Evolutionary conservation across 2,329 filamentous ascomycete species (phyloP).

Genomic region (Penicillium sp.): DNA sequence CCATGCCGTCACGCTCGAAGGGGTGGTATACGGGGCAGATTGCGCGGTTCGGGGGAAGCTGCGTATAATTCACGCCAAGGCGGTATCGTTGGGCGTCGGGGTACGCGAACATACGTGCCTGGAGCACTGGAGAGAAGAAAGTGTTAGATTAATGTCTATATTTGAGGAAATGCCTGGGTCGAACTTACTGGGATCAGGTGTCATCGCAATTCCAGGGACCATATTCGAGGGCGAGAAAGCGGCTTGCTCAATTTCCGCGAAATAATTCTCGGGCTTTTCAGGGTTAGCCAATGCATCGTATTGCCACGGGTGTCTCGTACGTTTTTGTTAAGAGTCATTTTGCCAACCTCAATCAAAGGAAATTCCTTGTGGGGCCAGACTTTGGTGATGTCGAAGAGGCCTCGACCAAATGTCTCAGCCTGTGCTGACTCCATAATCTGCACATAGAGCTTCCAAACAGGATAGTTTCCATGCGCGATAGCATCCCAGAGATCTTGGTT

Average conservation of each 20-base stretch:
- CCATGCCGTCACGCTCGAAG: constrained; percentile 47
- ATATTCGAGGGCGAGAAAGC: constrained; percentile 66
- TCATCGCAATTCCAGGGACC: constrained; percentile 63
- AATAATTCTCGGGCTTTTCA: constrained; percentile 54
- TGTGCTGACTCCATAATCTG: constrained; percentile 58
- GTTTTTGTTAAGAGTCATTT: constrained; percentile 55
- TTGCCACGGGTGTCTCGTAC: constrained; percentile 22
- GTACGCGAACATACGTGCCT: constrained; percentile 63
- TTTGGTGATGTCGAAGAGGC: constrained; percentile 61
- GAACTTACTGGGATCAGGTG: constrained; percentile 56
- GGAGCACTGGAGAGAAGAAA: constrained; percentile 47
- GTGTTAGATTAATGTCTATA: too few species aligned
- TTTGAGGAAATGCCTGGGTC: neutral
- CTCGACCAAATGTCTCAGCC: constrained; percentile 49
- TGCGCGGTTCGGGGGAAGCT: constrained; percentile 43
- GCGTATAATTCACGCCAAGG: constrained; percentile 44
- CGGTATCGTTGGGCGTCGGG: constrained; percentile 53
- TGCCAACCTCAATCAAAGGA: constrained; percentile 52
- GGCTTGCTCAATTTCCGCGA: constrained; percentile 66
- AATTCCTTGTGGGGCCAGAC: constrained; percentile 55
- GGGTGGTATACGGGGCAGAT: constrained; percentile 51
- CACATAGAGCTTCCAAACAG: constrained; percentile 57
- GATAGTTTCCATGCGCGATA: constrained; percentile 59
- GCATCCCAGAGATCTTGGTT: constrained; percentile 63
- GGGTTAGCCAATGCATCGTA: constrained; percentile 5